Conservation (phyloP, 768 basidiomycete genomes). For the Mrakia blollopis region DNA sequence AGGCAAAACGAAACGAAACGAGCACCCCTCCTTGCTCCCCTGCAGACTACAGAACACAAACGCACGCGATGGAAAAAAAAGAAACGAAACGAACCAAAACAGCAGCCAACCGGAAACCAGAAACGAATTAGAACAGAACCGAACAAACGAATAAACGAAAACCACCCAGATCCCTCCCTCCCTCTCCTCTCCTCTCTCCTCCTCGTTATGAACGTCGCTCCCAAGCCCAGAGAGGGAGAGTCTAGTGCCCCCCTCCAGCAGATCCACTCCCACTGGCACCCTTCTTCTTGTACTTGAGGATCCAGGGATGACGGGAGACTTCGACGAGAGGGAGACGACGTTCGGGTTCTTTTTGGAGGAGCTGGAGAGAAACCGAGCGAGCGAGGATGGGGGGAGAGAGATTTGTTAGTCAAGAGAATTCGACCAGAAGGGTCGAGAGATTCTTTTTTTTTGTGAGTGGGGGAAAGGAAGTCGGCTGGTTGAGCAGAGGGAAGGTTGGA, state of each 20-base stretch:
- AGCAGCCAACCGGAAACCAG: too few relatives aligned
- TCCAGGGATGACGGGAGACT: conserved; percentile 81
- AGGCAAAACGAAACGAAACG: not conserved
- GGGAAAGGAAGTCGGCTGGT: too few relatives aligned
- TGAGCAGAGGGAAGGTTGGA: too few relatives aligned
- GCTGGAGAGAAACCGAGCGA: conserved; percentile 51
- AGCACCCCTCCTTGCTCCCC: not conserved
- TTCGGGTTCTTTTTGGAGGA: conserved; percentile 70
- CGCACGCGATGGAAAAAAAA: not conserved
- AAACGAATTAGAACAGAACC: too few relatives aligned
- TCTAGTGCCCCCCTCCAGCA: not conserved
- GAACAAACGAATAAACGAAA: too few relatives aligned
- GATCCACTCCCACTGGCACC: conserved; percentile 21
- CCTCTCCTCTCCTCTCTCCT: not conserved
- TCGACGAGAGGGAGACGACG: conserved; percentile 68
- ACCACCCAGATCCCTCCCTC: not conserved
- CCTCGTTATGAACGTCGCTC: too few relatives aligned
- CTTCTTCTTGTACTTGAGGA: conserved; percentile 47
- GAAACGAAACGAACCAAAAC: too few relatives aligned
- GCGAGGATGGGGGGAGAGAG: not conserved
- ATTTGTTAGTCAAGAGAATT: too few relatives aligned
- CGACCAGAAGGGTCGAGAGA: conserved; percentile 10
- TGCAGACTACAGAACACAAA: not conserved
- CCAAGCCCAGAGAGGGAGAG: too few relatives aligned
- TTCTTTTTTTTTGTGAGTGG: too few relatives aligned